Conservation (phyloP, 495 filamentous ascomycete genomes). For the Niebla homalea region DNA sequence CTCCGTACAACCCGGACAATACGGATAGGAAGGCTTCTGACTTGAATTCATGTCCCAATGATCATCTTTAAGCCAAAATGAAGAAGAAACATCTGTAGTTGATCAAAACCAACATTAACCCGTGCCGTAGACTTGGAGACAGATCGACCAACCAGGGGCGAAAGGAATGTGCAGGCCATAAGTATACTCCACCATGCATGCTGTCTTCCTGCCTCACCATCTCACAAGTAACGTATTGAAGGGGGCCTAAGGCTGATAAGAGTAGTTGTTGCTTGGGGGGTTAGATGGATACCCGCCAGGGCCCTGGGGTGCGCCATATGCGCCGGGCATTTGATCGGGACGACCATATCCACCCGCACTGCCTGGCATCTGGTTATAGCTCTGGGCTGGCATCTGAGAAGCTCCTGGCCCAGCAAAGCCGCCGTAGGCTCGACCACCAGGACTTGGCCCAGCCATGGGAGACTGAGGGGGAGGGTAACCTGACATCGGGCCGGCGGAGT, state of each 20-base stretch:
- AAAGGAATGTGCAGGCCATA: too few relatives aligned
- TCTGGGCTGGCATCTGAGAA: conserved; percentile 44
- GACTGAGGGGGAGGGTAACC: conserved; percentile 19
- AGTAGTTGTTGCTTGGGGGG: conserved; percentile 25
- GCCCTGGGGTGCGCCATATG: conserved; percentile 51
- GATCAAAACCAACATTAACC: too few relatives aligned
- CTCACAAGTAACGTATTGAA: not conserved
- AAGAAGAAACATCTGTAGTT: too few relatives aligned
- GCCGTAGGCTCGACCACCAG: conserved; percentile 47
- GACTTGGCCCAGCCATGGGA: conserved; percentile 37
- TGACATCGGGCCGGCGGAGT: conserved; percentile 14
- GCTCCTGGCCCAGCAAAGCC: conserved; percentile 42
- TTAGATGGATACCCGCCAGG: conserved; percentile 29
- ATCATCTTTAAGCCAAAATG: too few relatives aligned
- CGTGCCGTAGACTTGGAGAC: too few relatives aligned
- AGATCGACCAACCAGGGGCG: too few relatives aligned
- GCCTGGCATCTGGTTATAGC: conserved; percentile 47
- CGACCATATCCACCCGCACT: conserved; percentile 71
- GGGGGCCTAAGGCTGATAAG: not conserved
- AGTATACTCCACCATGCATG: too few relatives aligned
- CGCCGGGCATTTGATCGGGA: conserved; percentile 57
- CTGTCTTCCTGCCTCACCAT: too few relatives aligned
- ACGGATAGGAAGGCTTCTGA: too few relatives aligned
- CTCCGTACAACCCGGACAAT: too few relatives aligned
- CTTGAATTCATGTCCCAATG: too few relatives aligned